Evolutionary conservation across 2,329 filamentous ascomycete genomes (phyloP), one percentile per base, ranked within the genome.

Genomic region (Rhexocercosporidium sp.): DNA sequence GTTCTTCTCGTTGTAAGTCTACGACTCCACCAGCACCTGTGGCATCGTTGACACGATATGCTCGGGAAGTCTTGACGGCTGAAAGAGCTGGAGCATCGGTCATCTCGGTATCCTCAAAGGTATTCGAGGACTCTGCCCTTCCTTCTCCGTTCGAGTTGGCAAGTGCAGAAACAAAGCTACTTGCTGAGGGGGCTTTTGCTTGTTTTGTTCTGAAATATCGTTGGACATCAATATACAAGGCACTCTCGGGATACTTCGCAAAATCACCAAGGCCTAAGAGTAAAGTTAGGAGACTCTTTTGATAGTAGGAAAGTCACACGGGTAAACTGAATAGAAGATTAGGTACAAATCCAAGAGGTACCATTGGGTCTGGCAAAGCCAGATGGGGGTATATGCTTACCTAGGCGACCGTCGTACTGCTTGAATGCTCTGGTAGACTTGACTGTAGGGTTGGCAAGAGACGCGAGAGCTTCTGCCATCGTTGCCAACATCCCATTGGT

Each of bases 191-290:
- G 1, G 94, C 86, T 68, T 86, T 87, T 8, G 93, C 93, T 31
- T 90, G 81, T 79, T 94, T 93, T 0, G 92, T 96, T 78, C 92
- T 92, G 73, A 94, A 95, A 77, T 96, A 99, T 65, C 96, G 88
- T 78, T 98, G 94, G 1, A 99, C 90, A 65, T 92, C 89, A 75
- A 99, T 97, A 25, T 85, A 87, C 75, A 97, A 81, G 1, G 94
- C 92, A 18, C 90, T 88, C 3, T 91, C 86, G 3, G 72, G 72
- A 73, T 92, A 94, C 20, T 86, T 85, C n/a, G 85, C 81, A 0
- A 89, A 86, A 72, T 97, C 88, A 3, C 96, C 96, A 1, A 99
- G 85, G 0, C 89, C 67, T 69, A n/a, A 29, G 22, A 22, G 61
- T 16, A 18, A 31, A 29, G 27, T 62, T 34, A 62, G 47, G 29